Base-by-base conservation (phyloP, 2,329 filamentous ascomycete species). In the Aspergillus tamarii region DNA sequence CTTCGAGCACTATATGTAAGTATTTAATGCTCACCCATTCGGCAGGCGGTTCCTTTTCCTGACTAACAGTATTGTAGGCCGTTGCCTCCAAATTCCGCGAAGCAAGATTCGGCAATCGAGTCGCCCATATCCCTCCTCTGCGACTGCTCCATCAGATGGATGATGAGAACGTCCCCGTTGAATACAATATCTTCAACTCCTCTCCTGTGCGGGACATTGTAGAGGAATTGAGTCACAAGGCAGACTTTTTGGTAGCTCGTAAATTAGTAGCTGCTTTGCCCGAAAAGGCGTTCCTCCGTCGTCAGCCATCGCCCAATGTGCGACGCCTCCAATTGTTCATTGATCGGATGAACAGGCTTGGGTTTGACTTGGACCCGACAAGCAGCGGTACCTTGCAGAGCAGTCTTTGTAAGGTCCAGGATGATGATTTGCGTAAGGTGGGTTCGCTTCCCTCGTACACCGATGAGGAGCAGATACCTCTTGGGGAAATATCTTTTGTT, bases 91-190 rank as follows among this genome's bases (percentile, higher is more conserved):
- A 95, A 78, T 96, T 98, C 85, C 91, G 93, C 50, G 92, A 97
- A 80, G 85, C 88, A 57, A 91, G 95, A 64, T 91, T 97, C 64
- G 92, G 91, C 62, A 90, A 93, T 59, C 90, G 91, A 41, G 88
- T 88, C 50, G 88, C 91, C 67, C 88, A 91, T 14, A 91, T 97
- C 71, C 91, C 94, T 39, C 90, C 94, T 46, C 87, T 99, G 59
- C 91, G 95, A 62, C 86, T 99, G 54, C 84, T 98, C 66, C 93
- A 97, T 79, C 94, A 97, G 80, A 86, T 98, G 46, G 95, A 99
- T 71, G 95, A 99, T 71, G 95, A 99, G 84, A 98, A 98, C 78
- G 93, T 97, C 59, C 95, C 94, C 2, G 94, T 98, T 46, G 93
- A 97, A 81, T 88, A 93, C 77, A 99, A 98, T 81, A 91, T 99